Evolutionary conservation across 2,329 filamentous ascomycete species (phyloP).

Genomic region (Davidsoniella eucalypti): DNA sequence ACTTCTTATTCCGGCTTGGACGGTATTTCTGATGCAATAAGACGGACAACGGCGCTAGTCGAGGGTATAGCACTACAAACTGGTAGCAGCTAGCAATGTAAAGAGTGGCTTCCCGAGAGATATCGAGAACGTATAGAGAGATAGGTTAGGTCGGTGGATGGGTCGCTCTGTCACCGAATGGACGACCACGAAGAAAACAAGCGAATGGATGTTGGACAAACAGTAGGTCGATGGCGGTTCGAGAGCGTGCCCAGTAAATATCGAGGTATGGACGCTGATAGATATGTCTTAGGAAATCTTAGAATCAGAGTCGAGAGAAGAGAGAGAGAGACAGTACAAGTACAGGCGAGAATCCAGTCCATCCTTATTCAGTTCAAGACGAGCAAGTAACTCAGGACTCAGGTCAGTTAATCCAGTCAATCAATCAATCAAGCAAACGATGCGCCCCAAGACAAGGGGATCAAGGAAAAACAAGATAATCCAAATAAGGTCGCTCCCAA

Average conservation of each 20-base stretch:
- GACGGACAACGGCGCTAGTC: too few species aligned
- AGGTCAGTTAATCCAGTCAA: background rate
- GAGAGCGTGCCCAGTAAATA: background rate
- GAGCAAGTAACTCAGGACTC: background rate
- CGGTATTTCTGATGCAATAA: too few species aligned
- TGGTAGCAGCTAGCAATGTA: too few species aligned
- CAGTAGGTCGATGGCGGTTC: background rate
- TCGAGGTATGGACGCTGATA: background rate
- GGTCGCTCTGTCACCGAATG: background rate
- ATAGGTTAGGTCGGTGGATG: background rate
- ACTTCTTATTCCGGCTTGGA: background rate
- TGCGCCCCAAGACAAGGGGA: background rate
- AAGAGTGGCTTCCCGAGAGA: background rate
- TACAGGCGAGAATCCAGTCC: background rate
- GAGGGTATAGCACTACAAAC: too few species aligned
- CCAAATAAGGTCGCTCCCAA: background rate
- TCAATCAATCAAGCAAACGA: background rate
- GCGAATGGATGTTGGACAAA: background rate
- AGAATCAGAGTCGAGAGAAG: background rate
- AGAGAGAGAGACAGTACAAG: background rate
- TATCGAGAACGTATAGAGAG: background rate
- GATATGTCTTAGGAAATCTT: background rate
- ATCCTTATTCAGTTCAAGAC: background rate
- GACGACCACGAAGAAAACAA: background rate
- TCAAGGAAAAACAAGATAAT: background rate